A percentile compares a stretch with the other conserved stretches of the same genome.
These are phyloP conservation scores for Bryopsis sp. DNA, from an alignment of 139 green algal species.

Conservation along the genomic window DNA sequence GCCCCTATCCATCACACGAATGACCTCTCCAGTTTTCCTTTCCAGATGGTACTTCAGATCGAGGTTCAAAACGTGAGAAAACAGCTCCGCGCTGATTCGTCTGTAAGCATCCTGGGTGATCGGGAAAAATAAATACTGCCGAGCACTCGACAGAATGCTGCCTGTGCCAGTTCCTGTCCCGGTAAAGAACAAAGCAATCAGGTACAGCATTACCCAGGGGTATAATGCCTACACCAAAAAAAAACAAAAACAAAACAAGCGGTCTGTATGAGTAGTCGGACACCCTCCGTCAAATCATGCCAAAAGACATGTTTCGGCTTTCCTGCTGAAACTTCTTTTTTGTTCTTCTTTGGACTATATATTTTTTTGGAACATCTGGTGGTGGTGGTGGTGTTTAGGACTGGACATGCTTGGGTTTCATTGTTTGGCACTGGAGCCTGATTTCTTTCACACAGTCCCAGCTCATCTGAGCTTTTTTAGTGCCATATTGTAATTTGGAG, in stretches of 20 bases:
- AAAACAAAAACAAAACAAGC: neutral
- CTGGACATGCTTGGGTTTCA: too few relatives aligned
- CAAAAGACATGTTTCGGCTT: too few relatives aligned
- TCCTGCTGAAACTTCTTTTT: too few relatives aligned
- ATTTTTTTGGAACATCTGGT: too few relatives aligned
- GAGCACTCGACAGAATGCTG: neutral
- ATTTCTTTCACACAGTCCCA: too few relatives aligned
- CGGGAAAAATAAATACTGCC: constrained; percentile 21
- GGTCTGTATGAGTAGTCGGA: neutral
- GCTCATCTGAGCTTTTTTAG: too few relatives aligned
- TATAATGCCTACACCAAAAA: neutral
- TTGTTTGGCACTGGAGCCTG: too few relatives aligned
- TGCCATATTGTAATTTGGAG: too few relatives aligned
- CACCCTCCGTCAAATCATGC: neutral
- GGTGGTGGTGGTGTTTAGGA: too few relatives aligned
- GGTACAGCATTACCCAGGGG: neutral
- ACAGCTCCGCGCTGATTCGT: constrained; percentile 61
- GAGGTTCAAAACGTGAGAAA: constrained; percentile 65
- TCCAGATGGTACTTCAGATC: constrained; percentile 80
- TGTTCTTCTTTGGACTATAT: too few relatives aligned
- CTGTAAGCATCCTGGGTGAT: constrained; percentile 26
- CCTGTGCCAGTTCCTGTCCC: neutral
- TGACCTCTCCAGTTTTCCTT: neutral
- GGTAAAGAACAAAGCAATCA: neutral
- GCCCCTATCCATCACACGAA: neutral